Evolutionary conservation across 2,329 filamentous ascomycete species (phyloP).

Genomic region (Cladorrhinum sp.): DNA sequence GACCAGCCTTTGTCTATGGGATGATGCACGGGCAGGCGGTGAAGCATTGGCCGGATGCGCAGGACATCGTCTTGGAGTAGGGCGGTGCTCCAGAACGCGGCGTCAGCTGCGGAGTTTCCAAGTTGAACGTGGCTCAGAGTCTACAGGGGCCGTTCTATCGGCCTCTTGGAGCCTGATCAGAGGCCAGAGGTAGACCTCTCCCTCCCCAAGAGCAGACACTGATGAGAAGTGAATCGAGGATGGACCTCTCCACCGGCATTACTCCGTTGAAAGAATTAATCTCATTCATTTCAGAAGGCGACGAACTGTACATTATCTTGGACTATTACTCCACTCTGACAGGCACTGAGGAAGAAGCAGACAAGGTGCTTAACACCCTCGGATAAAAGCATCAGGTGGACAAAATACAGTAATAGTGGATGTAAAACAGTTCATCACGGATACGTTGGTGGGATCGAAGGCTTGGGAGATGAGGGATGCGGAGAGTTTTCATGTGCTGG

Average conservation of each 20-base stretch:
- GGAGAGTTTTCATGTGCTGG: constrained; percentile 1
- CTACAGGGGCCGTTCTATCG: too few species aligned
- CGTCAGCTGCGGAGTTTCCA: too few species aligned
- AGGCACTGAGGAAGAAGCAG: constrained; percentile 1
- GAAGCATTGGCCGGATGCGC: too few species aligned
- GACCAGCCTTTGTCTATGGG: too few species aligned
- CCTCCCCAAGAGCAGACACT: not conserved
- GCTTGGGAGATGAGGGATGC: not conserved
- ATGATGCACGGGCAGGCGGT: too few species aligned
- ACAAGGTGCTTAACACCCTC: not conserved
- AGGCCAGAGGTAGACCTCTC: constrained; percentile 4
- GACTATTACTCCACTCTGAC: constrained; percentile 12
- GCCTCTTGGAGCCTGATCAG: too few species aligned
- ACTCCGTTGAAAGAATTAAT: constrained; percentile 7
- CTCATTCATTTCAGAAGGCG: constrained; percentile 3
- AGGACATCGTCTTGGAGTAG: too few species aligned
- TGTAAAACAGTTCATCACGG: constrained; percentile 17
- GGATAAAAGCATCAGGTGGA: not conserved
- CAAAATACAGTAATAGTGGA: not conserved
- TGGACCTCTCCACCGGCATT: not conserved
- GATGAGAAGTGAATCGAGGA: not conserved
- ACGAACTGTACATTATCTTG: constrained; percentile 16
- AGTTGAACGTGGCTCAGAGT: too few species aligned
- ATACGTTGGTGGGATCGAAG: constrained; percentile 1
- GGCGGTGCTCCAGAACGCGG: too few species aligned